Base-by-base conservation (phyloP, 2,329 filamentous ascomycete species). In the Monilinia laxa region DNA sequence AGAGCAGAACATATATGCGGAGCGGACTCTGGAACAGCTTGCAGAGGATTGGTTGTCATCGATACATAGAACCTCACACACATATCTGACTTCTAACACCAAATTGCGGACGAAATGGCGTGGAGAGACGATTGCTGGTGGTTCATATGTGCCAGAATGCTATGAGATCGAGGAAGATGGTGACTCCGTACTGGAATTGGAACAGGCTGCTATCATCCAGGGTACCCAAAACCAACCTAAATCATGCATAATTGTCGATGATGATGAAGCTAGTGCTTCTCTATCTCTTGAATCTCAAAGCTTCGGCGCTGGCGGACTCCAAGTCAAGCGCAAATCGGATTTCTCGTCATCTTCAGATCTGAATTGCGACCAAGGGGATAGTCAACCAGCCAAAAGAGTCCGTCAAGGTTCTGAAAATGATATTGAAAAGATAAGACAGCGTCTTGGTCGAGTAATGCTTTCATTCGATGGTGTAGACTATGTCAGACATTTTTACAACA, bases 101-200 rank as follows among this genome's bases (percentile, higher is more conserved):
- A 65, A 73, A 18, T 72, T 71, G 23, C 23, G 49, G 23, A 28
- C 7, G 10, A 49, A 72, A 2, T 84, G 81, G 78, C 76, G 81
- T 0, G 80, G 79, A 0, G 73, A 76, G 0, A 80, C 77, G 10
- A 66, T 77, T 1, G 72, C 64, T 0, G 81, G 81, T 4, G 81
- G 81, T 2, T 76, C 79, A 0, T 77, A 78, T 62, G 74, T 75
- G 20, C 74, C 75, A 12, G 67, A 4, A 67, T 42, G 31, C 52
- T 12, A 38, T 25, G 62, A 57, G n/a, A 18, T 51, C 16, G 40
- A 66, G 14, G 20, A 77, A 31, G 70, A 20, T 31, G 59, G 51
- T 53, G 55, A 25, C 7, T 20, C 14, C 31, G 9, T 25, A 2
- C 23, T 9, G 42, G 14, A 51, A 45, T 11, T 42, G 23, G n/a